A percentile compares a stretch with the other conserved stretches of the same genome.
Evolutionary conservation across 2,329 filamentous ascomycete genomes (phyloP).

Genomic region (Alternaria brassicae): DNA sequence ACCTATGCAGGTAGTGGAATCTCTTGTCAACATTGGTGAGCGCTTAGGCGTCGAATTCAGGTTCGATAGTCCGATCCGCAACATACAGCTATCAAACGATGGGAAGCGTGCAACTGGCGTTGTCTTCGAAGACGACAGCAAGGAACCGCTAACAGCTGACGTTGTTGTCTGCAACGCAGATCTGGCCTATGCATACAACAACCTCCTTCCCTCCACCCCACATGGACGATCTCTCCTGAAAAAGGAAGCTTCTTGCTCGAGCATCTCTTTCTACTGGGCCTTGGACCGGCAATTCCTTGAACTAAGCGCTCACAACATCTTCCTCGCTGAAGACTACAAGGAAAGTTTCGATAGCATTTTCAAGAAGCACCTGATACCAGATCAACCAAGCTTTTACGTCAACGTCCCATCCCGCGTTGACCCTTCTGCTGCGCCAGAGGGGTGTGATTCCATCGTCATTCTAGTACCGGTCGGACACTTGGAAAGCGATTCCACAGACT

Average conservation of each 20-base stretch:
- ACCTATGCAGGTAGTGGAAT: constrained; percentile 58
- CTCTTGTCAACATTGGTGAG: constrained; percentile 68
- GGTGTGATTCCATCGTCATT: constrained; percentile 71
- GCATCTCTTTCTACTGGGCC: constrained; percentile 80
- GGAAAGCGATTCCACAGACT: constrained; percentile 52
- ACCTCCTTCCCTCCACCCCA: constrained; percentile 66
- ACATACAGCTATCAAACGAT: constrained; percentile 62
- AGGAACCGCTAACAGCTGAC: constrained; percentile 65
- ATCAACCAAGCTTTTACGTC: constrained; percentile 76
- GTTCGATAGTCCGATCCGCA: constrained; percentile 64
- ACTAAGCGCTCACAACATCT: constrained; percentile 76
- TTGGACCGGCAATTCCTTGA: constrained; percentile 67
- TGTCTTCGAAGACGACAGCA: constrained; percentile 62
- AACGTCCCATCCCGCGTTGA: constrained; percentile 77
- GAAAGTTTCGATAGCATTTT: constrained; percentile 81
- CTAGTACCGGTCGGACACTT: constrained; percentile 77
- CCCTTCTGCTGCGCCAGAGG: constrained; percentile 69
- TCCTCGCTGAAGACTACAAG: constrained; percentile 74
- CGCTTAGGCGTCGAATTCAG: constrained; percentile 68
- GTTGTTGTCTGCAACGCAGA: constrained; percentile 76
- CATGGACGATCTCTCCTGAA: constrained; percentile 54
- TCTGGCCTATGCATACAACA: constrained; percentile 75
- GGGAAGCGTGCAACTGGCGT: constrained; percentile 66
- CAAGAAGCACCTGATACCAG: constrained; percentile 70
- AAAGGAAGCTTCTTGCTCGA: constrained; percentile 70